Base-by-base conservation (phyloP, 805 yeast species). In the Cyberlindnera nakhonratchasimensis region DNA sequence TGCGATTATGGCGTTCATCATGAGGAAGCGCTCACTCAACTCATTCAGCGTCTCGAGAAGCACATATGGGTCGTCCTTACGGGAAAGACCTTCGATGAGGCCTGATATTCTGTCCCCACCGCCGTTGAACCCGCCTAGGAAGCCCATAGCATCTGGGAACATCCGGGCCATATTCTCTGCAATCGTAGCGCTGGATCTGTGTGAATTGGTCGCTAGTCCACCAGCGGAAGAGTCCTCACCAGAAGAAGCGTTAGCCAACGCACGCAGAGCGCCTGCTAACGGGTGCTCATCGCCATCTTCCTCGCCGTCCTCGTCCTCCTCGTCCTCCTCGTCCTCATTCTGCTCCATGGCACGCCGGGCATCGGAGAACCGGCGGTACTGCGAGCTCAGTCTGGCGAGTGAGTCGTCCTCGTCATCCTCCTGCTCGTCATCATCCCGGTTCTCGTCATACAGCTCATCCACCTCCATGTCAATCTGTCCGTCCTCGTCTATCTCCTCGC, bases 1-100 rank as follows among this genome's bases (percentile, higher is more conserved):
- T 1, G 83, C 80, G 4, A 77, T 62, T 16, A 79, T 54, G 5
- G 74, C 77, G 44, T 80, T 80, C 77, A 80, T 77, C 89, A 85
- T 80, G 39, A 86, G 64, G 9, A 86, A 55, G 37, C 76, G 63
- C 48, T 79, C 86, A 20, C 83, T 74, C 17, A 86, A 59, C 54
- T 83, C 86, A 48, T 74, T 80, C 39, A 85, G 62, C 3, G 81
- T 74, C 54, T 83, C 90, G 53, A 81, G 58, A 2, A 84, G 70
- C 16, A 80, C 48, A 53, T 69, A 83, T 0, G 87, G 72, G 53
- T 82, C 86, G 2, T 74, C 79, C 12, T 50, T 51, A 34, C 39
- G 46, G 10, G 39, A 39, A 20, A 51, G 38, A 8, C 50, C 54
- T 2, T 39, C 45, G 16, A 53, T 39, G 25, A 66, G 48, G 5